Conservation (phyloP, 2,329 filamentous ascomycete genomes). For the Domatiomyces globalis region DNA sequence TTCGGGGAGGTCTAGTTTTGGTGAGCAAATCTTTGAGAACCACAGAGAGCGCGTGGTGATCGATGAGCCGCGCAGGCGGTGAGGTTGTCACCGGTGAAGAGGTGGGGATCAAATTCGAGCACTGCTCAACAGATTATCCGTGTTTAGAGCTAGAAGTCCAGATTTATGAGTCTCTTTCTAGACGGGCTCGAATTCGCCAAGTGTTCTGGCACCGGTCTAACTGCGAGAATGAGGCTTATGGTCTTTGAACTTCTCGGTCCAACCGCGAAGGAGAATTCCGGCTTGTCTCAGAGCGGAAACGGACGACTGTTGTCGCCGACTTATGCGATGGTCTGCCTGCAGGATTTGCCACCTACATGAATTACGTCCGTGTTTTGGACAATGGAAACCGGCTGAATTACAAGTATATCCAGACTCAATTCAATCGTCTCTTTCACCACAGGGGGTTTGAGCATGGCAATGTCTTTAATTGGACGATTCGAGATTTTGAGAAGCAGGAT, state of each 20-base stretch:
- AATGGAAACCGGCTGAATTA: constrained; percentile 14
- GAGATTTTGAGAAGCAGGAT: constrained; percentile 10
- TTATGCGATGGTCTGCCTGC: constrained; percentile 14
- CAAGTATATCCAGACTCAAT: constrained; percentile 11
- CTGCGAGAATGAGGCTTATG: constrained; percentile 9
- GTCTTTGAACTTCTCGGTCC: constrained; percentile 16
- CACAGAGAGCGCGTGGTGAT: too few relatives aligned
- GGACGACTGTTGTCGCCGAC: constrained; percentile 11
- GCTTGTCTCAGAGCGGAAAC: constrained; percentile 15
- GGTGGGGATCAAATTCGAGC: constrained; percentile 13
- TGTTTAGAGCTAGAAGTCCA: constrained; percentile 6
- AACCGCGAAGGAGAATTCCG: constrained; percentile 4
- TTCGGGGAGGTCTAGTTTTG: too few relatives aligned
- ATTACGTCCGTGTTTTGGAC: constrained; percentile 9
- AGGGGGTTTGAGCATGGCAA: constrained; percentile 15
- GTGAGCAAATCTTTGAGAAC: too few relatives aligned
- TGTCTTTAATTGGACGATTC: constrained; percentile 19
- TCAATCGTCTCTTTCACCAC: constrained; percentile 13
- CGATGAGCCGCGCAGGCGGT: too few relatives aligned
- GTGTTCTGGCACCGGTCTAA: constrained; percentile 9
- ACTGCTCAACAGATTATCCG: constrained; percentile 2
- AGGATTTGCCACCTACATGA: constrained; percentile 16
- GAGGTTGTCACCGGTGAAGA: too few relatives aligned
- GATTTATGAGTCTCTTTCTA: constrained; percentile 3
- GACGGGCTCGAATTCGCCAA: constrained; percentile 5